A percentile compares a stretch with the other conserved stretches of the same genome.
phyloP scores from a whole-genome alignment of 805 yeast genomes.

The Metschnikowia picachoensis region DNA sequence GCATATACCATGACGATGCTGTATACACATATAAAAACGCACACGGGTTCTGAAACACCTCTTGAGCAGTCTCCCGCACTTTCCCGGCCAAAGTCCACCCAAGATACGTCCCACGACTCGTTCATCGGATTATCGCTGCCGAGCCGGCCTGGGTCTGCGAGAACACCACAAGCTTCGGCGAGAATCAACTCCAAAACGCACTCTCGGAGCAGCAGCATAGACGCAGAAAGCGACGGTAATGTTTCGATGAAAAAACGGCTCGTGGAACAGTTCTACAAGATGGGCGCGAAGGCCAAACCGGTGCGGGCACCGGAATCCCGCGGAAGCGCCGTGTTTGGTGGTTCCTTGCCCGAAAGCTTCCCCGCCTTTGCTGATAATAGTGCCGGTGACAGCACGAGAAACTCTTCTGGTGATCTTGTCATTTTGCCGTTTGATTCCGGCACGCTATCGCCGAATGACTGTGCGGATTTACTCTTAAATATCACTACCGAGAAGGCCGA shows the following conservation, averaged over 20 bases:
- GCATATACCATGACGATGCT: too few relatives aligned
- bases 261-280: constrained; percentile 39
- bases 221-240: constrained; percentile 1
- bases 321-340: background rate
- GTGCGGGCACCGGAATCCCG: background rate
- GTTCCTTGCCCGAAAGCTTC: background rate
- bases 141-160: background rate
- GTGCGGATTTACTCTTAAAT: constrained; percentile 2
- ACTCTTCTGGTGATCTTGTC: too few relatives aligned
- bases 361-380: background rate
- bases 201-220: background rate
- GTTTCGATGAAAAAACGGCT: constrained; percentile 28
- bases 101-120: constrained; percentile 2
- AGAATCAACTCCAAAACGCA: background rate
- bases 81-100: too few relatives aligned
- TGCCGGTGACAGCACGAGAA: background rate
- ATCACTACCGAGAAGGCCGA: constrained; percentile 1
- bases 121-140: background rate
- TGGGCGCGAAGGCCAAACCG: constrained; percentile 17
- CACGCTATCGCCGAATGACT: background rate
- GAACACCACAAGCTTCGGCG: background rate
- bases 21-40: too few relatives aligned
- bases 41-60: too few relatives aligned
- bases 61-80: too few relatives aligned
- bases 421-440: constrained; percentile 7